Base-by-base conservation (phyloP, 2,329 filamentous ascomycete species). In the Dothistroma pini region DNA sequence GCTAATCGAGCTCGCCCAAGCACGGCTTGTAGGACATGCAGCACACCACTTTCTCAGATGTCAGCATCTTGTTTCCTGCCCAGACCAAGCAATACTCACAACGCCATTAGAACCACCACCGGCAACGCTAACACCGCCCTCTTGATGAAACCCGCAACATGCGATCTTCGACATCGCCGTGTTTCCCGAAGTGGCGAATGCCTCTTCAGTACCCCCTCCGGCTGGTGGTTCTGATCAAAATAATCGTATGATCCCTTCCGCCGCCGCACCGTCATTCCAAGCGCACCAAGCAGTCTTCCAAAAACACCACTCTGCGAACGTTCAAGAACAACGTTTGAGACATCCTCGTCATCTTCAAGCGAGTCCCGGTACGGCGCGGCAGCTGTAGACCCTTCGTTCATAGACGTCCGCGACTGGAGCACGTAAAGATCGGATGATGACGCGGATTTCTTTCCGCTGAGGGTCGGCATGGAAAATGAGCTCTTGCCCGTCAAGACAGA, bases 1-100 rank as follows among this genome's bases (percentile, higher is more conserved):
- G 79, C 60, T 2, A 76, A 35, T 7, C 72, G 71, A 3, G 76
- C 68, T 19, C 76, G 69, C 11, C 74, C 71, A 31, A 77, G 63
- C n/a, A 74, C 54, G 9, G 76, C 72, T 54, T 78, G 77, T 48
- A 76, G 59, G 2, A 80, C 58, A 59, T 80, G 77, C 25, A 79
- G 64, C 7, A 77, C 60, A 41, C 78, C 78, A 67, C 78, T 80
- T n/a, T 47, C 11, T 25, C 21, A n/a, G 21, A 4, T 4, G 53
- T 67, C n/a, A 67, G 60, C 34, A 50, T 53, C 9, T 47, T 6
- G 29, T 29, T 25, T 32, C 25, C 31, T 32, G 11, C 25, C n/a
- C 8, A 14, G 21, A n/a, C 31, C 12, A 47, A 32, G 47, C 47
- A 12, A 50, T 14, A 63, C 66, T 65, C 41, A 68, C 66, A 66